Evolutionary conservation across 129 eudicot genomes (phyloP).

Genomic region (Rutidosis leptorrhynchoides): DNA sequence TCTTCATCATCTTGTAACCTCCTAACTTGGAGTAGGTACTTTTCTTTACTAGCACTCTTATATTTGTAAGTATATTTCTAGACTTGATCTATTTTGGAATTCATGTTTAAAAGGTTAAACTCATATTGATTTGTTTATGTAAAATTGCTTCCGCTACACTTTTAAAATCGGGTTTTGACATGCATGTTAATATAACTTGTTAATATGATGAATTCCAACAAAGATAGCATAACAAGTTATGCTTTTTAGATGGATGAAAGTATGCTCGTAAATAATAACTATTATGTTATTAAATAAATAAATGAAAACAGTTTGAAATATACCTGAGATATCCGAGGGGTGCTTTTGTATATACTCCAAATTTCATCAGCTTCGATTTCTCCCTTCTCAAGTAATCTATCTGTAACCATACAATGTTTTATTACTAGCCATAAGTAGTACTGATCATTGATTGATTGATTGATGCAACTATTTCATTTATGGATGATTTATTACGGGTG

Average conservation of each 20-base stretch:
- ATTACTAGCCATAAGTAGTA: not conserved
- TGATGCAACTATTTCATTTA: not conserved
- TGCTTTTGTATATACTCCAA: slow-evolving; percentile 59
- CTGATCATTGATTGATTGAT: no score
- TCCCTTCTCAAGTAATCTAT: slow-evolving; percentile 77
- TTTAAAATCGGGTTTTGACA: no score
- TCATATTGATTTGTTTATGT: no score
- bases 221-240: not conserved
- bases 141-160: no score
- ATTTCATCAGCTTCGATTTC: slow-evolving; percentile 80
- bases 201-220: no score
- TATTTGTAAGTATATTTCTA: no score
- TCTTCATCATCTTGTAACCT: no score
- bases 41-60: no score
- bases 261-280: slow-evolving; percentile 2
- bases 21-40: no score
- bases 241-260: not conserved
- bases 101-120: no score
- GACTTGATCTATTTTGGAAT: no score
- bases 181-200: no score
- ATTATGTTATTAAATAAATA: not conserved
- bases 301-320: slow-evolving; percentile 16
- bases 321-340: slow-evolving; percentile 83
- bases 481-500: not conserved
- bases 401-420: slow-evolving; percentile 32